Percentiles rank a stretch among this genome's conserved stretches.
These are phyloP conservation scores for Stemphylium vesicarium DNA, from an alignment of 2,329 filamentous ascomycete genomes.

Conservation along the genomic window DNA sequence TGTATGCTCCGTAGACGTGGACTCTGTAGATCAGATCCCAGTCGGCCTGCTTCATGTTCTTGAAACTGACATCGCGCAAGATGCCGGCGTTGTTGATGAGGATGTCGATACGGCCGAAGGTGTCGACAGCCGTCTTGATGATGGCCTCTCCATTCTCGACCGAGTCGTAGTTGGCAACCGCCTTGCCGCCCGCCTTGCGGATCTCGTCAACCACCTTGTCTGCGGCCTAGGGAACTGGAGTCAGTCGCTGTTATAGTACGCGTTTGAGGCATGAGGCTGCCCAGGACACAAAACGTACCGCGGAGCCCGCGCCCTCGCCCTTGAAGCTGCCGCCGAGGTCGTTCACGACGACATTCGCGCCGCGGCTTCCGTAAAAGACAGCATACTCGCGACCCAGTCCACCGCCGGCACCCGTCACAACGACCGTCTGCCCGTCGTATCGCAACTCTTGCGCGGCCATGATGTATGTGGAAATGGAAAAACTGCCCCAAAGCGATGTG, in stretches of 20 bases:
- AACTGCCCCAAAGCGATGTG: slow-evolving; percentile 1
- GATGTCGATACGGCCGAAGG: slow-evolving; percentile 86
- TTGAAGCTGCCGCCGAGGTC: slow-evolving; percentile 93
- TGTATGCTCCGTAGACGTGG: slow-evolving; percentile 92
- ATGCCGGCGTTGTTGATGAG: slow-evolving; percentile 99
- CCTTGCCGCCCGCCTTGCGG: slow-evolving; percentile 87
- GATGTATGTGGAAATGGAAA: slow-evolving; percentile 15
- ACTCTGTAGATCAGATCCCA: slow-evolving; percentile 96
- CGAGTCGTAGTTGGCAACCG: slow-evolving; percentile 95
- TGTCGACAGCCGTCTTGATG: slow-evolving; percentile 84
- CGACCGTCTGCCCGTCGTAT: slow-evolving; percentile 87
- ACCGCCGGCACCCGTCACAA: slow-evolving; percentile 85
- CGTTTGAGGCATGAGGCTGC: background rate
- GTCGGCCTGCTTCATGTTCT: slow-evolving; percentile 97
- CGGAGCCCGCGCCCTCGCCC: slow-evolving; percentile 85
- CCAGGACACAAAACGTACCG: too few relatives aligned
- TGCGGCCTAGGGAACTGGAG: slow-evolving; percentile 64
- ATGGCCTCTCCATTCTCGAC: slow-evolving; percentile 94
- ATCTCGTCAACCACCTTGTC: slow-evolving; percentile 85
- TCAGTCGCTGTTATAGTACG: slow-evolving; percentile 9
- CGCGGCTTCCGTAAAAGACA: slow-evolving; percentile 87
- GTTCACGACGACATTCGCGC: slow-evolving; percentile 95
- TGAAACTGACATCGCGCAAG: slow-evolving; percentile 92
- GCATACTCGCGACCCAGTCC: slow-evolving; percentile 84
- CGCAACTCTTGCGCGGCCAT: slow-evolving; percentile 63